Conservation (phyloP, 2,329 filamentous ascomycete genomes). For the Conoideocrella luteorostrata region DNA sequence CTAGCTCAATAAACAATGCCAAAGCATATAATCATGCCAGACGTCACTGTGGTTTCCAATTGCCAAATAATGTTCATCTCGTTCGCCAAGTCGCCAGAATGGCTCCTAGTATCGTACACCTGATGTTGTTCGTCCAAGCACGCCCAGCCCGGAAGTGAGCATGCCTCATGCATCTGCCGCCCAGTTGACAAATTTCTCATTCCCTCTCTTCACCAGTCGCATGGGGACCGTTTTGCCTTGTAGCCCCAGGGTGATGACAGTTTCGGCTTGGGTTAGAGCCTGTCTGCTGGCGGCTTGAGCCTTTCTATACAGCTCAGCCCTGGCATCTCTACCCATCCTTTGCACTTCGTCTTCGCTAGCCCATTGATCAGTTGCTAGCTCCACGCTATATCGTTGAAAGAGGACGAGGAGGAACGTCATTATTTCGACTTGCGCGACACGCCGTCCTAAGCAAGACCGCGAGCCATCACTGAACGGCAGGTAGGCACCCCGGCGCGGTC, state of each 20-base stretch:
- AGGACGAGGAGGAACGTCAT: conserved; percentile 48
- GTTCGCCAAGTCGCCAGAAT: too few relatives aligned
- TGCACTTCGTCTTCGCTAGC: conserved; percentile 47
- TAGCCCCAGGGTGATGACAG: conserved; percentile 68
- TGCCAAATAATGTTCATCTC: too few relatives aligned
- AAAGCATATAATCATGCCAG: too few relatives aligned
- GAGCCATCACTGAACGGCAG: conserved; percentile 54
- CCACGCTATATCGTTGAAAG: conserved; percentile 57
- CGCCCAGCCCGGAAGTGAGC: too few relatives aligned
- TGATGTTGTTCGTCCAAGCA: too few relatives aligned
- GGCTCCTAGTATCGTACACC: too few relatives aligned
- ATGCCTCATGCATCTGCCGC: conserved; percentile 15
- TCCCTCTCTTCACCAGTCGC: conserved; percentile 60
- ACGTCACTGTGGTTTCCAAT: too few relatives aligned
- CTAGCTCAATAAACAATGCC: too few relatives aligned
- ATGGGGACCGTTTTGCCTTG: conserved; percentile 56
- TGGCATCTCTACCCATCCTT: conserved; percentile 39
- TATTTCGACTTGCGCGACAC: conserved; percentile 55
- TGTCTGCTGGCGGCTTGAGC: conserved; percentile 49
- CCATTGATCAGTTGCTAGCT: conserved; percentile 61
- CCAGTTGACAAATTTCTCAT: conserved; percentile 58
- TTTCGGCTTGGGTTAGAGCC: conserved; percentile 48
- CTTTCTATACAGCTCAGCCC: conserved; percentile 50
- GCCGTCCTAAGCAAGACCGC: conserved; percentile 50
- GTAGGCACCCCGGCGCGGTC: conserved; percentile 49